Evolutionary conservation across 176 grass and related monocot genomes (phyloP).

Genomic region (Triticum aestivum): IWGSC_CS_RefSeq_v2.1 NC_057812.1:710859958-710860457

Average conservation of each 20-base stretch:
- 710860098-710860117: slow-evolving; percentile 47
- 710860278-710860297: background rate
- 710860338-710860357: slow-evolving; percentile 17
- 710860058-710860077: slow-evolving; percentile 61
- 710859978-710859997: slow-evolving; percentile 4
- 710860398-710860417: slow-evolving; percentile 17
- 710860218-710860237: background rate
- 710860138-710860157: background rate
- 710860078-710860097: slow-evolving; percentile 91
- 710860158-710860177: background rate
- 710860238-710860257: background rate
- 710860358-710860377: slow-evolving; percentile 40
- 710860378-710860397: slow-evolving; percentile 52
- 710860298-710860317: background rate
- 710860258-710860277: slow-evolving; percentile 1
- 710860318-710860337: background rate
- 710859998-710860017: slow-evolving; percentile 3
- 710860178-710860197: background rate
- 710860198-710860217: background rate
- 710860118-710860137: slow-evolving; percentile 31
- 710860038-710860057: slow-evolving; percentile 84
- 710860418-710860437: slow-evolving; percentile 55
- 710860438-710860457: slow-evolving; percentile 47
- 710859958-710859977: slow-evolving; percentile 26
- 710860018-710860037: slow-evolving; percentile 52